Conservation (phyloP, 257 asterid genomes). For the Anisodus acutangulus region DNA sequence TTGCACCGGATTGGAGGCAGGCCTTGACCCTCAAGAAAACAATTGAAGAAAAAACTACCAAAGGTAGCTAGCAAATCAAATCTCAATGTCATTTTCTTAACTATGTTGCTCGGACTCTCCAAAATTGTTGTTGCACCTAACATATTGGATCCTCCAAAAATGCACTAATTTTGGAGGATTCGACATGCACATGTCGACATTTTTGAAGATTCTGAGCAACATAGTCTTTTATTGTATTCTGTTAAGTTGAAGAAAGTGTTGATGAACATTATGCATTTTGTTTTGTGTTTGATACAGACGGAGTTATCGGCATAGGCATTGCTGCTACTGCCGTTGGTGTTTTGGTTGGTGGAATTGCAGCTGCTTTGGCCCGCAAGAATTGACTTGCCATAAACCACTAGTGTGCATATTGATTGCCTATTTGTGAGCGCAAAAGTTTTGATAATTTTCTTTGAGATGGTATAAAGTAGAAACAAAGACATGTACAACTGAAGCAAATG, state of each 20-base stretch:
- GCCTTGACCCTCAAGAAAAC: slow-evolving; percentile 82
- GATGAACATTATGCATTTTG: not conserved
- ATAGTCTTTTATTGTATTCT: not conserved
- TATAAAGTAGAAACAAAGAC: not conserved
- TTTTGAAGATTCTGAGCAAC: no score
- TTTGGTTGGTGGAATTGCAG: slow-evolving; percentile 82
- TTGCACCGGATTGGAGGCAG: slow-evolving; percentile 90
- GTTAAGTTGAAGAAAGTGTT: not conserved
- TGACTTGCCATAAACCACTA: slow-evolving; percentile 37
- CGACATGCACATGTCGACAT: no score
- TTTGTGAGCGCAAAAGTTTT: not conserved
- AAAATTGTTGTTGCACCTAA: slow-evolving; percentile 45
- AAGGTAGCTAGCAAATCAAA: slow-evolving; percentile 46
- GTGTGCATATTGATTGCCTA: not conserved
- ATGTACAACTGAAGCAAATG: slow-evolving; percentile 16
- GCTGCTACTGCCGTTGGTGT: slow-evolving; percentile 89
- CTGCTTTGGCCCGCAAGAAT: slow-evolving; percentile 73
- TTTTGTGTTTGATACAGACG: slow-evolving; percentile 48
- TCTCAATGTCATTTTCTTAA: no score
- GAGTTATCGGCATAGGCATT: slow-evolving; percentile 83
- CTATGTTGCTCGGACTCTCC: not conserved
- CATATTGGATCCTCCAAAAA: no score
- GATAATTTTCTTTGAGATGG: not conserved
- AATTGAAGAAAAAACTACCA: slow-evolving; percentile 78
- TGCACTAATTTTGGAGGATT: no score